phyloP scores from a whole-genome alignment of 768 basidiomycete genomes.

The Vishniacozyma victoriae region DNA sequence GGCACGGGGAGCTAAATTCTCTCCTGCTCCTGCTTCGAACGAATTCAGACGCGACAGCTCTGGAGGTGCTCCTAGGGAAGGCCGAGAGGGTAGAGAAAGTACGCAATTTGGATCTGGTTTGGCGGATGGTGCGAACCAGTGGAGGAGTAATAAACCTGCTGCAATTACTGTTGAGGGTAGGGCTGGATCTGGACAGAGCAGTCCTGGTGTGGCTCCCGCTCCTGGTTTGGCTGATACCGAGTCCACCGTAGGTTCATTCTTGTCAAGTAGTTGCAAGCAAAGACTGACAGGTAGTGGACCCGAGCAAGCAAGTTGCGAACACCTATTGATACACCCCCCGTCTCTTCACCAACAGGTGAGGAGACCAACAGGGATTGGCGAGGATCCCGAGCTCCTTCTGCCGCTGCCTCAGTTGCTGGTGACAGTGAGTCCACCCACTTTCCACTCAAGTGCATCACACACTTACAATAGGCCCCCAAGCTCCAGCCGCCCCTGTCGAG shows the following conservation, averaged over 20 bases:
- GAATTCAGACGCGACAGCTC: slow-evolving; percentile 2
- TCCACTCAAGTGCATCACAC: neutral
- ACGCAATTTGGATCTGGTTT: slow-evolving; percentile 8
- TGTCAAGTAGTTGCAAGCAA: no score
- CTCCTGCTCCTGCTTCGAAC: slow-evolving; percentile 25
- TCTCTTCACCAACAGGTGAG: slow-evolving; percentile 19
- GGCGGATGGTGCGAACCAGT: slow-evolving; percentile 38
- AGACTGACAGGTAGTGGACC: slow-evolving; percentile 37
- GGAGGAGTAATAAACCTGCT: slow-evolving; percentile 38
- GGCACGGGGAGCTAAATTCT: slow-evolving; percentile 48
- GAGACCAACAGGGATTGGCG: slow-evolving; percentile 45
- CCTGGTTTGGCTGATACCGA: slow-evolving; percentile 62
- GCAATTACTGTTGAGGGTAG: slow-evolving; percentile 41
- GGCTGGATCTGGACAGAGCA: slow-evolving; percentile 16
- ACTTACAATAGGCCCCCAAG: slow-evolving; percentile 20
- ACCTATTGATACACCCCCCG: slow-evolving; percentile 22
- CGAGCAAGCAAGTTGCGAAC: slow-evolving; percentile 43
- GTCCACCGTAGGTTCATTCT: slow-evolving; percentile 55
- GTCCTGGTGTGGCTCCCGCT: slow-evolving; percentile 51
- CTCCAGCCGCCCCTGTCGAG: slow-evolving; percentile 71
- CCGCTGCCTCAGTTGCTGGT: slow-evolving; percentile 20
- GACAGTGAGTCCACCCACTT: slow-evolving; percentile 3
- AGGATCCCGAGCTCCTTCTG: slow-evolving; percentile 19
- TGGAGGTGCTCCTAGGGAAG: neutral
- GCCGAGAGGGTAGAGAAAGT: slow-evolving; percentile 17